phyloP scores from a whole-genome alignment of 1,139 yeast genomes.

The Casaregolazyma lundiana region DNA sequence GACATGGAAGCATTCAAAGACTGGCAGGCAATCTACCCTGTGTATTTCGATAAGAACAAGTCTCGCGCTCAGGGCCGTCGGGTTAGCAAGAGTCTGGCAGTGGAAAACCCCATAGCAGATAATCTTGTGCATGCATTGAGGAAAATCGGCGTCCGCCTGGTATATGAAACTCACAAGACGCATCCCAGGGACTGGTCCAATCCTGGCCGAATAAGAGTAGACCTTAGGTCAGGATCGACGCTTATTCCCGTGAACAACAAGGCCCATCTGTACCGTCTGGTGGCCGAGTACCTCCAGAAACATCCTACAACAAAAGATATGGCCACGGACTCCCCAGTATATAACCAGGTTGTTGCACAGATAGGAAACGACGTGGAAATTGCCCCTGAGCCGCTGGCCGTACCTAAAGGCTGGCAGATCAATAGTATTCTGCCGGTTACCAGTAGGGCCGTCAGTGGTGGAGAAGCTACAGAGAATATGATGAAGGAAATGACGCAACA shows the following conservation, averaged over 20 bases:
- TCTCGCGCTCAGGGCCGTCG: slow-evolving; percentile 81
- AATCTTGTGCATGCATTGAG: slow-evolving; percentile 64
- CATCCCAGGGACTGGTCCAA: slow-evolving; percentile 98
- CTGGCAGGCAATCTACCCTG: slow-evolving; percentile 79
- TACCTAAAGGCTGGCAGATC: slow-evolving; percentile 79
- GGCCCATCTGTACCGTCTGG: slow-evolving; percentile 57
- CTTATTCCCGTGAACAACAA: slow-evolving; percentile 46
- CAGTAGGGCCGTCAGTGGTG: slow-evolving; percentile 72
- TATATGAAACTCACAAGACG: slow-evolving; percentile 60
- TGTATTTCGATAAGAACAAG: slow-evolving; percentile 80
- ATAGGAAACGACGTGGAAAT: slow-evolving; percentile 38
- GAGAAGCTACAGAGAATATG: slow-evolving; percentile 72
- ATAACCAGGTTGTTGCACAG: slow-evolving; percentile 36
- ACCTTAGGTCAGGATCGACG: slow-evolving; percentile 22
- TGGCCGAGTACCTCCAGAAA: slow-evolving; percentile 57
- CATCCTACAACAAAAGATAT: slow-evolving; percentile 71
- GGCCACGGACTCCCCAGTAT: slow-evolving; percentile 56
- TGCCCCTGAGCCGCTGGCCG: slow-evolving; percentile 59
- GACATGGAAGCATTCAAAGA: slow-evolving; percentile 58
- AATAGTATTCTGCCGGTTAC: slow-evolving; percentile 82
- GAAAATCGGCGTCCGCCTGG: slow-evolving; percentile 38
- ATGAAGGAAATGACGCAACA: slow-evolving; percentile 40
- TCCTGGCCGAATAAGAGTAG: slow-evolving; percentile 87
- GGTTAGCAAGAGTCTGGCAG: slow-evolving; percentile 62
- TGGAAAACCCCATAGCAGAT: slow-evolving; percentile 81